phyloP scores from a whole-genome alignment of 108 stramenopile species.

The Poteriospumella lacustris region DNA sequence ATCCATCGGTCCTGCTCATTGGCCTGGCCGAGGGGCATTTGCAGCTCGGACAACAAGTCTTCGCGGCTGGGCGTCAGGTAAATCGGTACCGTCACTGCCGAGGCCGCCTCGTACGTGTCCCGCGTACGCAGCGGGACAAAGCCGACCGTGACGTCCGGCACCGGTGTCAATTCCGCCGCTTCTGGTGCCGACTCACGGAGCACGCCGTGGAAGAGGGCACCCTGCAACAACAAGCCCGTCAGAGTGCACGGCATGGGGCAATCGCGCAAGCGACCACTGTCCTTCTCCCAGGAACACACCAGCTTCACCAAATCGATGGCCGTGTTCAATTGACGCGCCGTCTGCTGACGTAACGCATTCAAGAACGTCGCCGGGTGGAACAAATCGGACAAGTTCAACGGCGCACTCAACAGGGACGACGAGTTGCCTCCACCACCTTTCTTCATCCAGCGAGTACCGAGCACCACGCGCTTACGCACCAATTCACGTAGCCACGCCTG shows the following conservation, averaged over 20 bases:
- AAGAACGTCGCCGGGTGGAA: conserved; percentile 59
- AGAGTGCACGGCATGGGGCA: conserved; percentile 40
- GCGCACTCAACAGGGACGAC: conserved; percentile 28
- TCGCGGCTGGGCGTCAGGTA: conserved; percentile 41
- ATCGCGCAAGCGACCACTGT: neutral
- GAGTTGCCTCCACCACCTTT: neutral
- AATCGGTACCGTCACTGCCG: conserved; percentile 26
- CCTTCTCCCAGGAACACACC: conserved; percentile 45
- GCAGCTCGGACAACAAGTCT: conserved; percentile 34
- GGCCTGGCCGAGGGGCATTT: conserved; percentile 24
- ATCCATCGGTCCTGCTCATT: conserved; percentile 27
- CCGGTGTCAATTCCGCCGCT: conserved; percentile 49
- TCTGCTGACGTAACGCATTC: conserved; percentile 57
- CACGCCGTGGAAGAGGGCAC: conserved; percentile 48
- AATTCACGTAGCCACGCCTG: conserved; percentile 48
- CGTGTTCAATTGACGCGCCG: conserved; percentile 40
- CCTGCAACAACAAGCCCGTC: conserved; percentile 53
- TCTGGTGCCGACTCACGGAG: conserved; percentile 48
- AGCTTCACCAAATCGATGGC: conserved; percentile 53
- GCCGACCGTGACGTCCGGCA: conserved; percentile 48
- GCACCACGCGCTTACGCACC: conserved; percentile 41
- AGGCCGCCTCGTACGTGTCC: conserved; percentile 22
- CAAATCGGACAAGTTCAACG: conserved; percentile 46
- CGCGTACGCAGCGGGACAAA: conserved; percentile 29
- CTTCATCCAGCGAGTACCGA: conserved; percentile 35